phyloP scores from a whole-genome alignment of 2,329 filamentous ascomycete species.

The Scedosporium dehoogii region DNA sequence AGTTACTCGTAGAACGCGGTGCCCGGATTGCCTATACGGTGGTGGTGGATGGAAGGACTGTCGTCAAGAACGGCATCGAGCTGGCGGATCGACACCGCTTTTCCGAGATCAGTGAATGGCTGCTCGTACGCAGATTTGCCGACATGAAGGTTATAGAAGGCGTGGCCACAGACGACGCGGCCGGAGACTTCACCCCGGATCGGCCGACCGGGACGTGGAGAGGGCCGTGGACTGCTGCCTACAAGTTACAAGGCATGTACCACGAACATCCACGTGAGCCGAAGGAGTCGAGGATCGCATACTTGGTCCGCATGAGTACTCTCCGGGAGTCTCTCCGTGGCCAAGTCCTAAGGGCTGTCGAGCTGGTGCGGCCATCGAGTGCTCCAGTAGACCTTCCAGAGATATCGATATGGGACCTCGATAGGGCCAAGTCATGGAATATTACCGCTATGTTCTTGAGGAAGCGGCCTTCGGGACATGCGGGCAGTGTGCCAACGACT shows the following conservation, averaged over 20 bases:
- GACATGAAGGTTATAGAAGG: neutral
- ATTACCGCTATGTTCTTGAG: neutral
- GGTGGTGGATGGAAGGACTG: neutral
- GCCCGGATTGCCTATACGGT: slow-evolving; percentile 8
- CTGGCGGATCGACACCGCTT: slow-evolving; percentile 2
- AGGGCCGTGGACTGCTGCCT: neutral
- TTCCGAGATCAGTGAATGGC: slow-evolving; percentile 9
- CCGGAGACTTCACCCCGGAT: neutral
- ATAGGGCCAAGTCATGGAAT: neutral
- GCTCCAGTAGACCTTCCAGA: neutral
- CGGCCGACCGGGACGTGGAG: neutral
- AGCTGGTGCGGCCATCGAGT: neutral
- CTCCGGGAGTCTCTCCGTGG: neutral
- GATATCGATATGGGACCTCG: slow-evolving; percentile 1
- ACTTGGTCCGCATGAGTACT: neutral
- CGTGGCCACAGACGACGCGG: neutral
- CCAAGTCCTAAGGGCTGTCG: neutral
- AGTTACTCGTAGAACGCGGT: slow-evolving; percentile 7
- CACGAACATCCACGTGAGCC: neutral
- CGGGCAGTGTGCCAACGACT: neutral
- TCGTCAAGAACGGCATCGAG: slow-evolving; percentile 8
- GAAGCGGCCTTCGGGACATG: neutral
- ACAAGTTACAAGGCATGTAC: slow-evolving; percentile 1
- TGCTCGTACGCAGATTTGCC: slow-evolving; percentile 9
- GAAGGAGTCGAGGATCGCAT: slow-evolving; percentile 1